phyloP scores from a whole-genome alignment of 768 basidiomycete species.

The Tylopilus rubrobrunneus region DNA sequence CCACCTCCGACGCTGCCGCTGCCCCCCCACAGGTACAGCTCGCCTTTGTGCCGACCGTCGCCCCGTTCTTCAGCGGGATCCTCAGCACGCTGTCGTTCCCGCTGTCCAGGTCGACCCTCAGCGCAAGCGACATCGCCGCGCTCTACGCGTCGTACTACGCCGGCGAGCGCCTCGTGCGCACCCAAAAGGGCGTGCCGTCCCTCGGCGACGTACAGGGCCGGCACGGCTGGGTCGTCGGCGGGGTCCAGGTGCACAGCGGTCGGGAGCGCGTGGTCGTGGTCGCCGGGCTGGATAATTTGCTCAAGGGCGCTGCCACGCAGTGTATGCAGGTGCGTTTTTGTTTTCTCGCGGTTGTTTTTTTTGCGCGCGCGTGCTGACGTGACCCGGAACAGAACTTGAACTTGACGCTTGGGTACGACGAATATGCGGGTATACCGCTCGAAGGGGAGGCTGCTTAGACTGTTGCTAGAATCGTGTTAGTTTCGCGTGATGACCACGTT shows the following conservation, averaged over 20 bases:
- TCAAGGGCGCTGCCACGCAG: slow-evolving; percentile 99
- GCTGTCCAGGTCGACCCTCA: slow-evolving; percentile 52
- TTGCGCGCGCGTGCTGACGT: no score
- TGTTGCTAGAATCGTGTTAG: background rate
- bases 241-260: slow-evolving; percentile 87
- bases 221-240: slow-evolving; percentile 90
- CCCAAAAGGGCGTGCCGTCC: slow-evolving; percentile 68
- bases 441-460: slow-evolving; percentile 11
- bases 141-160: slow-evolving; percentile 78
- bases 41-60: slow-evolving; percentile 84
- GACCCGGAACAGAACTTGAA: slow-evolving; percentile 73
- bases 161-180: slow-evolving; percentile 66
- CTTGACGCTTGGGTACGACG: slow-evolving; percentile 82
- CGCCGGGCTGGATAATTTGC: slow-evolving; percentile 90
- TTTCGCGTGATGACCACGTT: background rate
- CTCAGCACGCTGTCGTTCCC: slow-evolving; percentile 84
- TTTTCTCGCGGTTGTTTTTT: no score
- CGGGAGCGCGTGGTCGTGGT: slow-evolving; percentile 94
- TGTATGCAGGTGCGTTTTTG: slow-evolving; percentile 74
- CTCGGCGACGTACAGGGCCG: slow-evolving; percentile 72
- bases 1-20: background rate
- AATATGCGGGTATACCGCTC: slow-evolving; percentile 71
- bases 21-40: slow-evolving; percentile 43
- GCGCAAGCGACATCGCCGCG: slow-evolving; percentile 66
- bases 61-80: slow-evolving; percentile 97